Evolutionary conservation across 331 rosid genomes (phyloP).

Genomic region (Prunus yedoensis): DNA sequence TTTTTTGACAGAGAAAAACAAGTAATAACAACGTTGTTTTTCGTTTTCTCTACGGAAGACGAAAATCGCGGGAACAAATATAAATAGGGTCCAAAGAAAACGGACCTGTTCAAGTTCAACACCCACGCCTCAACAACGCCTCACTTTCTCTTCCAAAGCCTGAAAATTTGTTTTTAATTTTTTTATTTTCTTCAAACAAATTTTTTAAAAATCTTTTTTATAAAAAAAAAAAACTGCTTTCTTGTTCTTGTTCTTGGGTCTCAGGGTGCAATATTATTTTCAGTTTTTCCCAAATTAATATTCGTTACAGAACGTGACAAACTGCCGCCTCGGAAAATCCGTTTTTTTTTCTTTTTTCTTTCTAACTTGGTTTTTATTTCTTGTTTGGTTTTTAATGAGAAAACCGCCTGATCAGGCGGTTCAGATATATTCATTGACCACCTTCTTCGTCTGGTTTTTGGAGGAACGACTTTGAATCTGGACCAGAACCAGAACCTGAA

Average conservation of each 20-base stretch:
- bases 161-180: neutral
- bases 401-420: slow-evolving; percentile 13
- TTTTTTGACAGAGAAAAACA: no score
- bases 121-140: slow-evolving; percentile 6
- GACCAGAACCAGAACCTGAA: neutral
- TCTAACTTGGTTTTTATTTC: neutral
- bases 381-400: neutral
- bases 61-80: slow-evolving; percentile 38
- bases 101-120: slow-evolving; percentile 43
- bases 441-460: neutral
- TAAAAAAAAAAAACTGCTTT: slow-evolving; percentile 14
- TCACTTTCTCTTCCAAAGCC: slow-evolving; percentile 26
- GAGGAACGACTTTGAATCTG: neutral
- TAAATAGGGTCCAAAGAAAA: slow-evolving; percentile 18
- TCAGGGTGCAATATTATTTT: neutral
- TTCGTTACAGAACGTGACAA: slow-evolving; percentile 3
- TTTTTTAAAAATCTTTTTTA: no score
- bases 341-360: neutral
- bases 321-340: slow-evolving; percentile 8
- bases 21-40: neutral
- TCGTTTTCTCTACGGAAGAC: neutral
- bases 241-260: slow-evolving; percentile 13
- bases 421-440: neutral
- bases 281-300: slow-evolving; percentile 6
- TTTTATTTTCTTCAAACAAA: neutral